Base-by-base conservation (phyloP, 495 filamentous ascomycete species). In the Evansstolkia leycettana region DNA sequence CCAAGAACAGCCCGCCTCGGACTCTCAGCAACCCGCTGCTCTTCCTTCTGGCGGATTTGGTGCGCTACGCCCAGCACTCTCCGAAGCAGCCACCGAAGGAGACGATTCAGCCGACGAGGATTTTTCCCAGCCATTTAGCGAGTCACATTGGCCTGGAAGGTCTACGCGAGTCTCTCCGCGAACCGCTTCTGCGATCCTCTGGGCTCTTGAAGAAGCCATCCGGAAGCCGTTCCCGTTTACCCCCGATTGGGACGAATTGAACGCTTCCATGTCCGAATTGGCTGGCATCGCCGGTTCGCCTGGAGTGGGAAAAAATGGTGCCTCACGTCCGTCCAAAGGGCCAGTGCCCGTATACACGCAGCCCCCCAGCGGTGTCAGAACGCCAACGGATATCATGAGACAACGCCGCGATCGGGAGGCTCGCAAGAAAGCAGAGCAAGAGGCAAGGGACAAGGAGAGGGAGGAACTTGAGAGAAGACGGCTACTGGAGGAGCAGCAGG, bases 261-360 rank as follows among this genome's bases (percentile, higher is more conserved):
- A 87, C 79, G 87, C 89, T 48, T 73, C 78, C 43, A 96, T 98
- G 90, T 79, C 90, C 46, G 82, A 93, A 58, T 64, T 93, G 48
- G 65, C 73, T 52, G 69, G 69, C 48, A 72, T 73, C 40, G 58
- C 62, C 52, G 57, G 56, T 47, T 45, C 54, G 33, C 36, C 54
- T 33, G 60, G 54, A 24, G 42, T 57, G 34, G 52, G 46, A 31
- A 47, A 65, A 29, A 72, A 72, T 55, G 70, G 68, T 19, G 54
- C 55, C 18, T 47, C 61, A 7, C 66, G 68, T 23, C 43, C 57
- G n/a, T 47, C 61, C 24, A 58, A 64, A 32, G 63, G 62, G 49
- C 55, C 70, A 46, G 47, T 68, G 29, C 64, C 64, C 14, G 66
- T 65, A 17, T 57, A 64, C 24, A 47, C 60, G 9, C 54, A 64